phyloP scores from a whole-genome alignment of 805 yeast genomes.

The Nakazawaea wickerhamii region DNA sequence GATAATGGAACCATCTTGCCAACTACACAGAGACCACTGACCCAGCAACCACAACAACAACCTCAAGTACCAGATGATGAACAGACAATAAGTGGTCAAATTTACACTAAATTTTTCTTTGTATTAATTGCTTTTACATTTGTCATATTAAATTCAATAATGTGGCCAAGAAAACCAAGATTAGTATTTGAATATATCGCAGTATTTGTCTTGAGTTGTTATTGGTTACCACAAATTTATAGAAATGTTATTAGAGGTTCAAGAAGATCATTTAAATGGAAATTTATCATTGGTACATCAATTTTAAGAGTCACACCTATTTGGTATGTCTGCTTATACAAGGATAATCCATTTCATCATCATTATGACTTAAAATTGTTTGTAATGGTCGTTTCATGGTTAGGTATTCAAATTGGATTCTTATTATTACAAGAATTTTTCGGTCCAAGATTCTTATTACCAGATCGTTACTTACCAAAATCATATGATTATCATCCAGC shows the following conservation, averaged over 20 bases:
- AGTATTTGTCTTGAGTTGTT: slow-evolving; percentile 53
- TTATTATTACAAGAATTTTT: slow-evolving; percentile 58
- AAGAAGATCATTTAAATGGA: slow-evolving; percentile 65
- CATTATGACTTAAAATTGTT: slow-evolving; percentile 53
- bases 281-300: slow-evolving; percentile 67
- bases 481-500: slow-evolving; percentile 81
- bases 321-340: slow-evolving; percentile 48
- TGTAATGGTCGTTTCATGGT: slow-evolving; percentile 45
- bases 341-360: slow-evolving; percentile 64
- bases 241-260: slow-evolving; percentile 70
- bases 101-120: slow-evolving; percentile 54
- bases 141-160: slow-evolving; percentile 46
- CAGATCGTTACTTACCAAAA: slow-evolving; percentile 67
- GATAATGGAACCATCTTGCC: slow-evolving; percentile 18
- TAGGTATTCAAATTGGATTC: slow-evolving; percentile 50
- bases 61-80: slow-evolving; percentile 37
- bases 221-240: slow-evolving; percentile 86
- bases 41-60: slow-evolving; percentile 18
- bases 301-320: slow-evolving; percentile 60
- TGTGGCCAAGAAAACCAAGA: slow-evolving; percentile 61
- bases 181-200: slow-evolving; percentile 50
- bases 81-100: slow-evolving; percentile 48
- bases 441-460: slow-evolving; percentile 83
- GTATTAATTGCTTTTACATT: slow-evolving; percentile 49
- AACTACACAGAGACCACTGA: slow-evolving; percentile 17